Percentiles rank a stretch among this genome's conserved stretches.
phyloP scores from a whole-genome alignment of 768 basidiomycete genomes.

The Dacryopinax primogenitus region DNA sequence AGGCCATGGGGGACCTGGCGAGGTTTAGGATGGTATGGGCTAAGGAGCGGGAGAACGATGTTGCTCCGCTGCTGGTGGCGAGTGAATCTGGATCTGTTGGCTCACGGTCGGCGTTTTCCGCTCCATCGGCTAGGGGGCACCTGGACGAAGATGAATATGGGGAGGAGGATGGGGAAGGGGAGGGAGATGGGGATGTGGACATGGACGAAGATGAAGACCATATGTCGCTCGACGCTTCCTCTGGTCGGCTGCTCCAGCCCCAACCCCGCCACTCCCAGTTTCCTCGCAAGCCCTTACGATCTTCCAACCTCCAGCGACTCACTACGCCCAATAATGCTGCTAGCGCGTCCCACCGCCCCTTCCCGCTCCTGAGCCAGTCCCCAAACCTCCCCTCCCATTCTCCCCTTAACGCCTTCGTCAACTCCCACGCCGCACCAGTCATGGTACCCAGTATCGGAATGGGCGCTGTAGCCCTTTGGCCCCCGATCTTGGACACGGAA shows the following conservation, averaged over 20 bases:
- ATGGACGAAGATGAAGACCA: background rate
- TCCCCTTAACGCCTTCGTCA: conserved; percentile 24
- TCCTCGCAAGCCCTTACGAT: background rate
- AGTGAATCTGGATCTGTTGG: conserved; percentile 17
- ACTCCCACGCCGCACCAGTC: conserved; percentile 37
- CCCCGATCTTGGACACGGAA: conserved; percentile 70
- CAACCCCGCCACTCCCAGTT: background rate
- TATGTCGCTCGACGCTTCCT: background rate
- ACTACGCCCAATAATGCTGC: conserved; percentile 8
- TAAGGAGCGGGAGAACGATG: conserved; percentile 6
- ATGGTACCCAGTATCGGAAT: conserved; percentile 70
- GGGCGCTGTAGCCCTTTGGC: conserved; percentile 71
- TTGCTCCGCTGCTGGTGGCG: background rate
- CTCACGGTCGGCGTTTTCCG: conserved; percentile 41
- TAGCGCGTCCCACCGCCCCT: conserved; percentile 30
- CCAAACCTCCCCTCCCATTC: conserved; percentile 15
- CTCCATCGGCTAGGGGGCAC: conserved; percentile 29
- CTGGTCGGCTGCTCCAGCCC: background rate
- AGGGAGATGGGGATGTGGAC: background rate
- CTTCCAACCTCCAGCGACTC: background rate
- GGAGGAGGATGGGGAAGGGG: background rate
- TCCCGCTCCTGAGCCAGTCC: conserved; percentile 18
- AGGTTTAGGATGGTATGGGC: conserved; percentile 87
- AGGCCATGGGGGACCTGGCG: conserved; percentile 91
- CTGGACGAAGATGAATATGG: background rate